Evolutionary conservation across 176 grass and related monocot genomes (phyloP).

Genomic region (Oryza punctata): DNA sequence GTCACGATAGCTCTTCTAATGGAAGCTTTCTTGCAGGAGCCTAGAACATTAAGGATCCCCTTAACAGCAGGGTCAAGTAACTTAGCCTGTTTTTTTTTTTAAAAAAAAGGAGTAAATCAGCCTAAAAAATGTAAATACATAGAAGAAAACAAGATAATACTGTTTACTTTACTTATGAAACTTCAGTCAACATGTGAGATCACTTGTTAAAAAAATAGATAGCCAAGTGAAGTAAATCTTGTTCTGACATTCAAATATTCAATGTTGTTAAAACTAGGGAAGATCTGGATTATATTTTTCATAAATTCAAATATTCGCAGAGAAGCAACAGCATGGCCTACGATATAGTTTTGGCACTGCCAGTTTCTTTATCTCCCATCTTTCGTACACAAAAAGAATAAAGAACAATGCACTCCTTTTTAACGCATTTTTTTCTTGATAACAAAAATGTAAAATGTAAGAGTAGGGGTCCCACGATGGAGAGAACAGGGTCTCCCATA

Average conservation of each 20-base stretch:
- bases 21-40: constrained; percentile 56
- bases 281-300: neutral
- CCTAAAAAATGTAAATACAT: constrained; percentile 25
- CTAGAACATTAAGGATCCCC: constrained; percentile 58
- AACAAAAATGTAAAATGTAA: no score
- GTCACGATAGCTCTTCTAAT: constrained; percentile 49
- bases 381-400: no score
- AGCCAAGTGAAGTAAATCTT: neutral
- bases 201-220: neutral
- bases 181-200: neutral
- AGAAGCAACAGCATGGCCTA: no score
- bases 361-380: no score
- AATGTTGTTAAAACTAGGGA: neutral
- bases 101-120: constrained; percentile 37
- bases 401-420: no score
- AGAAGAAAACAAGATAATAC: neutral
- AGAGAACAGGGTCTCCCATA: no score
- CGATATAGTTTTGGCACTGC: no score
- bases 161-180: constrained; percentile 4
- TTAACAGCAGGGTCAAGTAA: constrained; percentile 59
- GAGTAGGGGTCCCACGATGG: no score
- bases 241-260: neutral
- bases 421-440: no score
- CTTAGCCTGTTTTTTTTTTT: constrained; percentile 35
- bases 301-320: neutral